Percentiles rank a stretch among this genome's conserved stretches.
Evolutionary conservation across 208 protist genomes (phyloP).

Genomic region (Acanthamoeba lugdunensis): DNA sequence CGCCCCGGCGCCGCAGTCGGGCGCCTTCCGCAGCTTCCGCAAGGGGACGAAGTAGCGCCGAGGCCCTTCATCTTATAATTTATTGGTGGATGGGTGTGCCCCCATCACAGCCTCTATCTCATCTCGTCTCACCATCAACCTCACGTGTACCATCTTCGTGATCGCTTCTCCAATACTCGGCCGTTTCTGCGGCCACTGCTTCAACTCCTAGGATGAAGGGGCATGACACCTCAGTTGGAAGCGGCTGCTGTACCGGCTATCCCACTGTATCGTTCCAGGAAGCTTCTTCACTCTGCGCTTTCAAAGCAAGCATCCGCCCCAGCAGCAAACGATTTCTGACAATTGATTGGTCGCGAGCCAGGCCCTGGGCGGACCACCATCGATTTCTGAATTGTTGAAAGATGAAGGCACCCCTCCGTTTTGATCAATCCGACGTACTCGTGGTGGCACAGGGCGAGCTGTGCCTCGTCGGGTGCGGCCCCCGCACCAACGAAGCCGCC

Average conservation of each 20-base stretch:
- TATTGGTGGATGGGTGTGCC: not conserved
- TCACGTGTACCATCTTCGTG: too few relatives aligned
- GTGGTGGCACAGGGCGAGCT: not conserved
- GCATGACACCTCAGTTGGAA: not conserved
- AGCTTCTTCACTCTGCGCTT: too few relatives aligned
- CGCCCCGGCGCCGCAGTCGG: not conserved
- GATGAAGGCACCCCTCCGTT: conserved; percentile 34
- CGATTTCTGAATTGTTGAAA: not conserved
- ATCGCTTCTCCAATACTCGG: too few relatives aligned
- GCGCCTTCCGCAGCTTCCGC: conserved; percentile 46
- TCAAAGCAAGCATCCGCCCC: not conserved
- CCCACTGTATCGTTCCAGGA: too few relatives aligned
- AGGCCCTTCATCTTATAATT: not conserved
- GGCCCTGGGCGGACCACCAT: too few relatives aligned
- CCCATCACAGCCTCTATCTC: too few relatives aligned
- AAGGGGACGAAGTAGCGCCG: conserved; percentile 28
- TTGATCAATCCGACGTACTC: not conserved
- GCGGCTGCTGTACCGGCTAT: not conserved
- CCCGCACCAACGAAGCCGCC: conserved; percentile 18
- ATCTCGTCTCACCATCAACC: too few relatives aligned
- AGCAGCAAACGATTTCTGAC: not conserved
- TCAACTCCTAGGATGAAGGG: not conserved
- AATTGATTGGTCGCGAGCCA: not conserved
- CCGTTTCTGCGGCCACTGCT: too few relatives aligned
- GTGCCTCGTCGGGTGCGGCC: conserved; percentile 22